phyloP scores from a whole-genome alignment of 192 early-diverging fungal species.

The Podila horticola region DNA sequence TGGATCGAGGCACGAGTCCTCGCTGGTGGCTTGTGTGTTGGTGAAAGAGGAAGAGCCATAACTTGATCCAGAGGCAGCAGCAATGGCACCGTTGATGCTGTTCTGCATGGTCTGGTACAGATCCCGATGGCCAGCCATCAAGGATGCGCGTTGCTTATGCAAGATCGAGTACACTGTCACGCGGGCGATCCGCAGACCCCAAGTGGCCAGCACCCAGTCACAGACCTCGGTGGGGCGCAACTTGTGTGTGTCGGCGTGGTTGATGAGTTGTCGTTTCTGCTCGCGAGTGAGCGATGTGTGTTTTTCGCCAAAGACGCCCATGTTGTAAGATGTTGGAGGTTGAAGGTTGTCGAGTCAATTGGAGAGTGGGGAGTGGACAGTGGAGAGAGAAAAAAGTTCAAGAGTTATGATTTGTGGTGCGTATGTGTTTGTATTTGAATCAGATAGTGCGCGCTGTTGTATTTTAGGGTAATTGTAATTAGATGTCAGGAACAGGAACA shows the following conservation, averaged over 20 bases:
- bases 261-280: slow-evolving; percentile 51
- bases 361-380: neutral
- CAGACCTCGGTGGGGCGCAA: slow-evolving; percentile 49
- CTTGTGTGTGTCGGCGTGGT: slow-evolving; percentile 51
- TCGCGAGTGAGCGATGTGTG: slow-evolving; percentile 51
- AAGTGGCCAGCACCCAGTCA: slow-evolving; percentile 48
- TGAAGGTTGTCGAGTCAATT: neutral
- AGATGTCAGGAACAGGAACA: neutral
- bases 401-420: neutral
- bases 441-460: too few species aligned
- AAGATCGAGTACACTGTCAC: slow-evolving; percentile 51
- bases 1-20: slow-evolving; percentile 5
- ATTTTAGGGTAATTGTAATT: neutral
- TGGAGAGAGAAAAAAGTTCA: neutral
- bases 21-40: slow-evolving; percentile 3
- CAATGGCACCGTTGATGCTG: slow-evolving; percentile 18
- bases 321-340: slow-evolving; percentile 1
- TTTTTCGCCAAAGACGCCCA: slow-evolving; percentile 53
- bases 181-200: slow-evolving; percentile 47
- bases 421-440: neutral
- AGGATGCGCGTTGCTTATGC: slow-evolving; percentile 50
- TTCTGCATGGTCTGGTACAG: slow-evolving; percentile 45
- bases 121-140: slow-evolving; percentile 52
- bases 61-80: slow-evolving; percentile 2
- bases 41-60: slow-evolving; percentile 6